These are phyloP conservation scores for Yamadazyma friedrichii DNA, from an alignment of 1,139 yeast species.

Conservation along the genomic window DNA sequence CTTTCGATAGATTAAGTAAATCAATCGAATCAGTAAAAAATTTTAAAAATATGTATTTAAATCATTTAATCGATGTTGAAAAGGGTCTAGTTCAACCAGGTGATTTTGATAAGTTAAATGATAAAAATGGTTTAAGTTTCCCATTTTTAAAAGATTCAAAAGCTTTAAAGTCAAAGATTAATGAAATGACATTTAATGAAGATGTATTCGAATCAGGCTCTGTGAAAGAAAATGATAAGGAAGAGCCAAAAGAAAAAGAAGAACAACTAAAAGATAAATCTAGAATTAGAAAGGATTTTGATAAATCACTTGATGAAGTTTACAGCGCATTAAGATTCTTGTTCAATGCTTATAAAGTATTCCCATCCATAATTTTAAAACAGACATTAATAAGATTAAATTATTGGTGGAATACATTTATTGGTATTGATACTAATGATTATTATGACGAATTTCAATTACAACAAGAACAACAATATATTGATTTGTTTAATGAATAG, in stretches of 20 bases:
- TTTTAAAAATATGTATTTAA: conserved; percentile 58
- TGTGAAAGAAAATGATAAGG: background rate
- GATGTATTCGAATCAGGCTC: background rate
- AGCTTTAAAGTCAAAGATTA: conserved; percentile 12
- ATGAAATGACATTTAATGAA: conserved; percentile 6
- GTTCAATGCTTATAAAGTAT: conserved; percentile 59
- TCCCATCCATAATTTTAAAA: conserved; percentile 65
- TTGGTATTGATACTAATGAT: conserved; percentile 48
- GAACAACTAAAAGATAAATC: background rate
- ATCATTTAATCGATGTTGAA: conserved; percentile 42
- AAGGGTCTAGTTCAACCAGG: conserved; percentile 43
- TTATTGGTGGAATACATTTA: conserved; percentile 70
- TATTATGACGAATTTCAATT: conserved; percentile 18
- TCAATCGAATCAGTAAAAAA: conserved; percentile 72
- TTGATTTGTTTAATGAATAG: conserved; percentile 14
- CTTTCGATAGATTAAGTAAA: conserved; percentile 87
- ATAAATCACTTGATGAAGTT: conserved; percentile 56
- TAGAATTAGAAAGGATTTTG: conserved; percentile 25
- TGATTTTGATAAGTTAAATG: conserved; percentile 34
- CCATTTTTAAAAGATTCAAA: conserved; percentile 32
- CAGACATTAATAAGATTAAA: conserved; percentile 47
- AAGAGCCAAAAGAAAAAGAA: background rate
- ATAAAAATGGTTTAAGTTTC: conserved; percentile 36
- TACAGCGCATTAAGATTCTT: conserved; percentile 67
- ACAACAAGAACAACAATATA: conserved; percentile 17